Evolutionary conservation across 2,329 filamentous ascomycete species (phyloP), one percentile per base, ranked within the genome.

Genomic region (Colletotrichum falcatum): DNA sequence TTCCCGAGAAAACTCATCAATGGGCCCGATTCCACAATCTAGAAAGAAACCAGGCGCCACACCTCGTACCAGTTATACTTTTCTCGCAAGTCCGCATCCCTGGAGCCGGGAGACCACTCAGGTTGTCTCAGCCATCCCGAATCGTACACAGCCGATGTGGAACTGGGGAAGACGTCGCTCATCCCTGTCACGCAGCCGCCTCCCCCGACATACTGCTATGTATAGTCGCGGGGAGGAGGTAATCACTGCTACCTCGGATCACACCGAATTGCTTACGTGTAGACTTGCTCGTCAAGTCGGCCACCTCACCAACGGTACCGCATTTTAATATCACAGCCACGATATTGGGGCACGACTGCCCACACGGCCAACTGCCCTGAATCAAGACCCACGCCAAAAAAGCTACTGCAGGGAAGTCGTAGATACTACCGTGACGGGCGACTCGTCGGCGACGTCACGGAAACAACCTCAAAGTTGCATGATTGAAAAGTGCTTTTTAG

Each of bases 401-500:
- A n/a, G 73, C 72, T 6, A 74, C 75, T 2, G 71, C 74, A 3
- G 74, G 74, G 42, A 74, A 76, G 63, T 76, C 75, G 74, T 75
- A 76, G 37, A 76, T 68, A 76, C 59, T 20, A 76, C 61, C 7
- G 74, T 74, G 20, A 76, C 61, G 12, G 74, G 74, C 9, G 86
- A 88, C 8, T 76, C 82, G 58, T 85, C 83, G n/a, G 89, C 89
- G 16, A 91, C 88, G 66, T 87, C 84, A 18, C 76, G 81, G 84
- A 93, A 94, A 79, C 90, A 89, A 42, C 86, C 83, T n/a, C 33
- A 87, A 80, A 44, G 92, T 82, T 23, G 87, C 85, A 11, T 87
- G 85, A 42, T 83, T 86, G 66, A 85, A 88, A 75, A 90, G 86
- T 18, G 91, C 81, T 7, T 84, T 80, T n/a, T n/a, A 66, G 89